A percentile compares a stretch with the other conserved stretches of the same genome.
phyloP scores from a whole-genome alignment of 2,329 filamentous ascomycete genomes.

The Ambrosiella beaveri region DNA sequence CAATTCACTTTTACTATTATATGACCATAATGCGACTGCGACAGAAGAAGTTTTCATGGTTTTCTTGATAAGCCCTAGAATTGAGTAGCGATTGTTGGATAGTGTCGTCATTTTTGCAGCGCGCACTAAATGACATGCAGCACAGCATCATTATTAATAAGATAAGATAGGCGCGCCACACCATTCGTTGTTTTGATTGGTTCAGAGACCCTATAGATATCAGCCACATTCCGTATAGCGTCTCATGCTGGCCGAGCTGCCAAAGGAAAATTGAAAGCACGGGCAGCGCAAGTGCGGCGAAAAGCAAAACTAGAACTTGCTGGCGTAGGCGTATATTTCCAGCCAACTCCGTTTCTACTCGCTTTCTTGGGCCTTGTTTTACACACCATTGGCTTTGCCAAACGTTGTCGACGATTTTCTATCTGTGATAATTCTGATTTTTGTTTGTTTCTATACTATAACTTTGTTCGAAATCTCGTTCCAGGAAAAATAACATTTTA shows the following conservation, averaged over 20 bases:
- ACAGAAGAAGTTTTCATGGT: too few relatives aligned
- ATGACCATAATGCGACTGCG: too few relatives aligned
- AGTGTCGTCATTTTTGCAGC: too few relatives aligned
- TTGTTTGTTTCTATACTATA: neutral
- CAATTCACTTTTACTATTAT: too few relatives aligned
- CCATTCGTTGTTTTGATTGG: neutral
- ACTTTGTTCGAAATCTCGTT: neutral
- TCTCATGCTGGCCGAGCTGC: neutral
- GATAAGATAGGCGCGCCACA: neutral
- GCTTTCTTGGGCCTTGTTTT: neutral
- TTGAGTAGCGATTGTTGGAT: too few relatives aligned
- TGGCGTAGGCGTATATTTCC: neutral
- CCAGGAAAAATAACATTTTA: too few relatives aligned
- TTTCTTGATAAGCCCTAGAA: too few relatives aligned
- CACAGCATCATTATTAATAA: neutral
- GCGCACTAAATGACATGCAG: too few relatives aligned
- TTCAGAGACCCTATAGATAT: neutral
- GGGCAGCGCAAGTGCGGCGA: neutral
- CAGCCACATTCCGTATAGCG: constrained; percentile 2
- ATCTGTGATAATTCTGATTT: neutral
- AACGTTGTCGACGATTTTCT: neutral
- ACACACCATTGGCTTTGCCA: neutral
- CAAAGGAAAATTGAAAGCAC: neutral
- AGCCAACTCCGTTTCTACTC: neutral
- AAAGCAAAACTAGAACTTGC: neutral